Evolutionary conservation across 1,284 basidiomycete species (phyloP), one percentile per base, ranked within the genome.

Genomic region (Cutaneotrichosporon mucoides): DNA sequence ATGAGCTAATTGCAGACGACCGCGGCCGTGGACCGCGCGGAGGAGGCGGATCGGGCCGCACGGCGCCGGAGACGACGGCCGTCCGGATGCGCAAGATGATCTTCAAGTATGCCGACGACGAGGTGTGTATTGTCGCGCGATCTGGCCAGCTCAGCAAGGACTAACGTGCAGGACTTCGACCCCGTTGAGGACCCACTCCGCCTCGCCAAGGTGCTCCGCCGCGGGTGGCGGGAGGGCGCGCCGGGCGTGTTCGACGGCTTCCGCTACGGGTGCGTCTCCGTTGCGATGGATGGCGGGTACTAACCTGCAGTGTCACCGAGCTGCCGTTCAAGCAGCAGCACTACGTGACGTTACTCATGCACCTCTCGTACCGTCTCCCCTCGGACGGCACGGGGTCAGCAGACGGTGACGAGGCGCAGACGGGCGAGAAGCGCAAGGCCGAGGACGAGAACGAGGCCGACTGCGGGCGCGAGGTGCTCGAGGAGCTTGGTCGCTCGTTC

Each of bases 291-390:
- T 34, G 40, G 12, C 38, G 37, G 11, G 7, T 4, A 33, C 24
- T 53, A 8, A 60, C 46, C n/a, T 24, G 6, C 70, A 86, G 86
- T 35, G 84, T 94, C 51, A 90, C 88, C 0, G 90, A 96, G 76
- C 86, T 94, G 68, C 92, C 92, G 0, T 92, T 86, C 81, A 97
- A 97, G 81, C 88, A 90, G 50, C 88, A 90, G 0, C 89, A 87
- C 73, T 92, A 92, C 76, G 90, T 89, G 10, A 84, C 89, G 9
- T 78, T 95, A n/a, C 82, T 95, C 40, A 82, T 86, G 38, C 79
- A 86, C 44, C 80, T 95, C 36, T 53, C 84, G 84, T 70, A 84
- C 85, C 54, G 55, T 49, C 54, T 54, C 33, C 62, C 75, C 73
- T 37, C 63, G 71, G 74, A 80, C 3, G 79, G 80, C 24, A 24